Percentiles rank a stretch among this genome's conserved stretches.
phyloP scores from a whole-genome alignment of 257 asterid genomes.

The Lavandula angustifolia region DNA sequence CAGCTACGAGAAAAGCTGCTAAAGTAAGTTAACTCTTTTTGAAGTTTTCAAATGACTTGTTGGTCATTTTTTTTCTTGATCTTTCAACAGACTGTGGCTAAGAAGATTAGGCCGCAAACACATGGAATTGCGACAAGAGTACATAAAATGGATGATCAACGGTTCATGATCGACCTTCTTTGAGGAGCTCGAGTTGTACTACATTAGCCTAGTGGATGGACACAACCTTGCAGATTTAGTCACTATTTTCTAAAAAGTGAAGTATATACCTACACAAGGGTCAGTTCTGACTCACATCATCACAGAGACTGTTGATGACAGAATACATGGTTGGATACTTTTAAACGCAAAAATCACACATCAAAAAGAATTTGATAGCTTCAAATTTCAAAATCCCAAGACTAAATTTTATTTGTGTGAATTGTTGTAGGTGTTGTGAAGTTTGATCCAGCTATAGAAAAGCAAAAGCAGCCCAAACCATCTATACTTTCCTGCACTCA shows the following conservation, averaged over 20 bases:
- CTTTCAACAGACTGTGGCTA: neutral
- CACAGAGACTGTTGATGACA: constrained; percentile 17
- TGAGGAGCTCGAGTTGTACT: constrained; percentile 25
- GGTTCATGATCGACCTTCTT: constrained; percentile 18
- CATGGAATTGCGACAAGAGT: constrained; percentile 22
- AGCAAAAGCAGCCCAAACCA: constrained; percentile 19
- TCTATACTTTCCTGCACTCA: constrained; percentile 16
- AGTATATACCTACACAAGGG: constrained; percentile 13
- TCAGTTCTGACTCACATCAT: constrained; percentile 11
- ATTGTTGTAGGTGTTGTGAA: constrained; percentile 14
- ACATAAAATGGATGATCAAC: constrained; percentile 11
- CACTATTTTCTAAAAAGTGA: constrained; percentile 11
- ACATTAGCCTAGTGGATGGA: constrained; percentile 21
- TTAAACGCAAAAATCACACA: too few species aligned
- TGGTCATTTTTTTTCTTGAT: neutral
- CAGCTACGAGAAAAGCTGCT: constrained; percentile 22
- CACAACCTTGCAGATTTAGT: constrained; percentile 14
- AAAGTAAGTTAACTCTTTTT: neutral
- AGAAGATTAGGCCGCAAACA: constrained; percentile 11
- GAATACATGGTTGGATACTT: constrained; percentile 7
- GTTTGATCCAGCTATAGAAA: constrained; percentile 6
- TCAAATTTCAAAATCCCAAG: too few species aligned
- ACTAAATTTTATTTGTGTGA: neutral
- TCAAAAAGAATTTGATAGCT: neutral
- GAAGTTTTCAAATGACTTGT: neutral